Conservation (phyloP, 129 eudicot species). For the Arctium minus region DNA sequence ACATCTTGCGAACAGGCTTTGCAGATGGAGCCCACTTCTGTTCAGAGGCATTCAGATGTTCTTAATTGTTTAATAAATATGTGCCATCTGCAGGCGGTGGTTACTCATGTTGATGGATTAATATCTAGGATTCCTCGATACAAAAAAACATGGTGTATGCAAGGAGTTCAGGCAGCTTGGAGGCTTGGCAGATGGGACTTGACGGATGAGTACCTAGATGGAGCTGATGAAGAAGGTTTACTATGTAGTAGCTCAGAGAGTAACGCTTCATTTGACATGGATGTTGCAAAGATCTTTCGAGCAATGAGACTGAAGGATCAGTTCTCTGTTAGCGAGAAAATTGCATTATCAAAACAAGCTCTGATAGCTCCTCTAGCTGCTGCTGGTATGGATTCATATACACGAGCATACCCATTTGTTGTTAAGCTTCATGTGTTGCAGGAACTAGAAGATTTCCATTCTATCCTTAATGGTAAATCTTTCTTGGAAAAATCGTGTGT, state of each 20-base stretch:
- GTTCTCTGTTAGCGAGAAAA: slow-evolving; percentile 69
- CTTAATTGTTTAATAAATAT: slow-evolving; percentile 87
- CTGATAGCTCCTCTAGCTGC: slow-evolving; percentile 98
- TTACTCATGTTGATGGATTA: slow-evolving; percentile 95
- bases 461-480: slow-evolving; percentile 76
- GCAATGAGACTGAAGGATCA: slow-evolving; percentile 85
- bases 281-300: slow-evolving; percentile 90
- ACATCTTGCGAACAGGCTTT: slow-evolving; percentile 97
- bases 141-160: slow-evolving; percentile 98
- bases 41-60: slow-evolving; percentile 94
- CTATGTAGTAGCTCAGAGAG: slow-evolving; percentile 92
- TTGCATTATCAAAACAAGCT: slow-evolving; percentile 89
- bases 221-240: slow-evolving; percentile 92
- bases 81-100: slow-evolving; percentile 96
- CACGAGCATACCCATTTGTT: slow-evolving; percentile 93
- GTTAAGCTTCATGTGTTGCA: slow-evolving; percentile 93
- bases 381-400: slow-evolving; percentile 99
- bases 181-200: slow-evolving; percentile 99
- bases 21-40: slow-evolving; percentile 96
- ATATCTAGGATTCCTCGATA: slow-evolving; percentile 80
- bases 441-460: slow-evolving; percentile 84
- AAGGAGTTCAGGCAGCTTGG: slow-evolving; percentile 99
- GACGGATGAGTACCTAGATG: slow-evolving; percentile 77
- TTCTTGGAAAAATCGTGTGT: slow-evolving; percentile 65
- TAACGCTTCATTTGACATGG: slow-evolving; percentile 91